Evolutionary conservation across 768 basidiomycete genomes (phyloP), one percentile per base, ranked within the genome.

Genomic region (Agaricus subrufescens): DNA sequence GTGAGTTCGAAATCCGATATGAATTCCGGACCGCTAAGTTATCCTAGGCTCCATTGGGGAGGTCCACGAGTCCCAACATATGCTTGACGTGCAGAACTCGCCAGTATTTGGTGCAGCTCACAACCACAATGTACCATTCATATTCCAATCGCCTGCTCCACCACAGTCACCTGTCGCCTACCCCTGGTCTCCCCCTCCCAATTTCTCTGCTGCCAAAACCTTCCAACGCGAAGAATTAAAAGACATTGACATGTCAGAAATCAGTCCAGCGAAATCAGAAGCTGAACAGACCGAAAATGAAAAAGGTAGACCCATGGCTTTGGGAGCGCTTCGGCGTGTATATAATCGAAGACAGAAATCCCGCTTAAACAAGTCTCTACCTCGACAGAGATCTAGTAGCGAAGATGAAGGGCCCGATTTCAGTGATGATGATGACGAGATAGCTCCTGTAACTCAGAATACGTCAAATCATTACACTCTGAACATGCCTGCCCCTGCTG

Each of bases 401-500:
- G 67, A 72, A 11, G 74, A 74, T 31, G 79, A 75, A 53, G 74
- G 72, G 43, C 73, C 66, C n/a, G 74, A 68, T 44, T 74, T 69
- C 50, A 82, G 79, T 50, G 81, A 82, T 47, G 81, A 83, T 44
- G 69, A 69, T 50, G 72, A 67, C 15, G 62, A 67, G 52, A 63
- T 71, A 30, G 65, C 66, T 5, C 73, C 75, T 59, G 59, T 78
- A 54, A 75, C 79, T 26, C 79, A 75, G 58, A 85, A 77, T 58
- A 88, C 80, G 37, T 84, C 86, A 46, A 85, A 90, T 65, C 89
- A 91, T 64, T 93, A 91, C 68, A 92, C 91, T 2, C 77, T 93
- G 57, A 91, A 93, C 70, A 76, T 93, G 73, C 80, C 91, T 15
- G 77, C 85, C 26, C 77, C 81, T 15, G 70, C 82, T 26, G 66